Percentiles rank a stretch among this genome's conserved stretches.
These are phyloP conservation scores for Tetrahymena thermophila DNA, from an alignment of 73 alveolate genomes.

Conservation along the genomic window DNA sequence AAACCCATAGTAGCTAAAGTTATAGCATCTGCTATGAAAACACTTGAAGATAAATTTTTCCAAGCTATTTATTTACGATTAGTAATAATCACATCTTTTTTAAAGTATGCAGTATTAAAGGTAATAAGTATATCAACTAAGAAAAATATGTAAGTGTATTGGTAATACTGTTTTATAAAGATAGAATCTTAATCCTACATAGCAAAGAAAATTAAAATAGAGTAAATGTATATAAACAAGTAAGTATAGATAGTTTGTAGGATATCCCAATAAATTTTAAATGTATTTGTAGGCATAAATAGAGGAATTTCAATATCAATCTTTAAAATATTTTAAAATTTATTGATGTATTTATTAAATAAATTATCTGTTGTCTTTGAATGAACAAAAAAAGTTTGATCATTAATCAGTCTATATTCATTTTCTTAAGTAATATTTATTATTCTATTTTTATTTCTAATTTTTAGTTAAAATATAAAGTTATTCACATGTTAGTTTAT, in stretches of 20 bases:
- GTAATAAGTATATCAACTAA: not conserved
- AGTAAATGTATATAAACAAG: not conserved
- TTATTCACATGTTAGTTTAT: not conserved
- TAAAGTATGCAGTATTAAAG: not conserved
- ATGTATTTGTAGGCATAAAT: not conserved
- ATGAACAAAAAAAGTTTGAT: not conserved
- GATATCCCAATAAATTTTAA: not conserved
- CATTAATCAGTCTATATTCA: not conserved
- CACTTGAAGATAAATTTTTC: not conserved
- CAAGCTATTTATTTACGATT: not conserved
- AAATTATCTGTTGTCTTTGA: not conserved
- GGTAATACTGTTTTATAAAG: not conserved
- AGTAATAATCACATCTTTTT: not conserved
- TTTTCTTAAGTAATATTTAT: not conserved
- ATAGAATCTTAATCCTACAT: not conserved
- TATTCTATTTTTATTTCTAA: not conserved
- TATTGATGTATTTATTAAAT: not conserved
- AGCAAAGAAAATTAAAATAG: not conserved
- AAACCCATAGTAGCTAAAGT: not conserved
- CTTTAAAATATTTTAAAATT: not conserved
- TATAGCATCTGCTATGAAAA: not conserved
- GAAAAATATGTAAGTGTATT: not conserved
- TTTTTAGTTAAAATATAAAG: not conserved
- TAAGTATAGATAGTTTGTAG: not conserved
- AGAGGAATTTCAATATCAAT: not conserved